Base-by-base conservation (phyloP, 2,329 filamentous ascomycete genomes). In the Ciborinia camelliae region DNA sequence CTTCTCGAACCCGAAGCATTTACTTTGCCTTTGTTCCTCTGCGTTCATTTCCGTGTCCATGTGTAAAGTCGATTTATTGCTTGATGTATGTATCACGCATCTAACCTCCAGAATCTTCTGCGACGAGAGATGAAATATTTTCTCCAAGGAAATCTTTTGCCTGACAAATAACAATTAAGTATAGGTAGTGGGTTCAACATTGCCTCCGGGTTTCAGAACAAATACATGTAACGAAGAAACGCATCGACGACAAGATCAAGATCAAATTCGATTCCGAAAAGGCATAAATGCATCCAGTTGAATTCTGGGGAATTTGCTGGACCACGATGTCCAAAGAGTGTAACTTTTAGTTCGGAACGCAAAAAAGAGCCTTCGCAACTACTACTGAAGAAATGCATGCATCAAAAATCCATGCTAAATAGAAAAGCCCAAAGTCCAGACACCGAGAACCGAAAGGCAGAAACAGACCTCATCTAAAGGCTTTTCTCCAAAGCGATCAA, bases 401-500 rank as follows among this genome's bases (percentile, higher is more conserved):
- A 26, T 35, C 30, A 62, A 55, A 48, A 26, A 54, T 32, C 26
- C 23, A 35, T 35, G 20, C 52, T 30, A 23, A 9, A 30, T 37
- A 26, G 18, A 18, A 26, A 20, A 23, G 43, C n/a, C 7, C 10
- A 7, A 45, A 50, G 35, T 20, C 3, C 20, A 35, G 10, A 18
- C 12, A n/a, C n/a, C 28, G 18, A 63, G 9, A 9, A 32, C 8
- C 14, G 7, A 30, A 28, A 37, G 18, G 12, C 5, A 59, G 35
- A 51, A 30, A 26, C n/a, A 26, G 10, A 50, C 20, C 28, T 41
- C 39, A 63, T 64, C 63, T 65, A 65, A 48, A 65, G 59, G 53
- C 35, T 63, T 28, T 63, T 65, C 51, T 86, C 84, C 68, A 85
- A 70, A 57, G 78, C 67, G 50, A 84, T 75, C 54, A 86, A 72